Percentiles rank a stretch among this genome's conserved stretches.
Evolutionary conservation across 352 stramenopile genomes (phyloP).

Genomic region (Pythium chondricola): DNA sequence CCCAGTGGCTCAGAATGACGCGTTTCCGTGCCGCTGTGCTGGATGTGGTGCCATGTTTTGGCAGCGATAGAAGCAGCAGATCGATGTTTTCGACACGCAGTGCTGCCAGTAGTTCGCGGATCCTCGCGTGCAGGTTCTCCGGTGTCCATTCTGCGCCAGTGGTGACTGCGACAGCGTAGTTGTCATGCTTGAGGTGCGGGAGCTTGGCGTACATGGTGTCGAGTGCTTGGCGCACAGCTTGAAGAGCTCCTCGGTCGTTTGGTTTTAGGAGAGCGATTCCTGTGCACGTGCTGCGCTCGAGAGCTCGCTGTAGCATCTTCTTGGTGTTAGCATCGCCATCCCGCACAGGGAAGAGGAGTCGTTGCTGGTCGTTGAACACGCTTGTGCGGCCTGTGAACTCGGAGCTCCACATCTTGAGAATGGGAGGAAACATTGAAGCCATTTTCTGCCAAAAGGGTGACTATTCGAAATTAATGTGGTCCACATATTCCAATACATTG

Average conservation of each 20-base stretch:
- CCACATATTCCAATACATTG: conserved; percentile 8
- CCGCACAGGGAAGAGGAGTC: conserved; percentile 41
- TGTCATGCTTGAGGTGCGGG: conserved; percentile 18
- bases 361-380: conserved; percentile 32
- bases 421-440: too few relatives aligned
- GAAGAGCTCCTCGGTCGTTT: conserved; percentile 25
- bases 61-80: conserved; percentile 32
- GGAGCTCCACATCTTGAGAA: conserved; percentile 51
- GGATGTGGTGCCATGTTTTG: background rate
- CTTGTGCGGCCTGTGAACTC: conserved; percentile 29
- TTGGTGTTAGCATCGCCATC: conserved; percentile 17
- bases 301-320: conserved; percentile 22
- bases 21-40: conserved; percentile 32
- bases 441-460: too few relatives aligned
- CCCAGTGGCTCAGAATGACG: conserved; percentile 38
- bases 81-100: conserved; percentile 36
- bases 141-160: conserved; percentile 19
- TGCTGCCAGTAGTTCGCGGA: conserved; percentile 25
- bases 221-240: conserved; percentile 22
- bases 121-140: conserved; percentile 13
- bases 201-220: conserved; percentile 24
- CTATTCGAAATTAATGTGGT: conserved; percentile 4
- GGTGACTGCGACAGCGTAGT: conserved; percentile 23
- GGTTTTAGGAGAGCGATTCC: conserved; percentile 25
- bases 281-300: conserved; percentile 30